Evolutionary conservation across 768 basidiomycete species (phyloP).

Genomic region (Termitomyces sp.): DNA sequence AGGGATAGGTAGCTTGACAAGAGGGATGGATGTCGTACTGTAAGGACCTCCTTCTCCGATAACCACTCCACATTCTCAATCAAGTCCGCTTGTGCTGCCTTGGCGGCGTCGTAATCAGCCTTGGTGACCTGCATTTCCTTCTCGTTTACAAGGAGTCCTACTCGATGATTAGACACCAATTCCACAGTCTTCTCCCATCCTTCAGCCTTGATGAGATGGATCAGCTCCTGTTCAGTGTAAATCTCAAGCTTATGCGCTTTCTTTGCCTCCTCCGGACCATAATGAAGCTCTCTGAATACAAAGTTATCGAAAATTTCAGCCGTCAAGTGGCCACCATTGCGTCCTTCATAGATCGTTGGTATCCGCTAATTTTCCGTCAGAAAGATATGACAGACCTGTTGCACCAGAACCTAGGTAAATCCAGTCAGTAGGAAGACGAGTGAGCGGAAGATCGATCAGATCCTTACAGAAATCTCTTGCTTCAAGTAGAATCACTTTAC

Average conservation of each 20-base stretch:
- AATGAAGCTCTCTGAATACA: conserved; percentile 22
- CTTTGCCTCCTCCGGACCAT: conserved; percentile 50
- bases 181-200: conserved; percentile 48
- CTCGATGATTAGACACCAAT: conserved; percentile 51
- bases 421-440: neutral
- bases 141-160: conserved; percentile 41
- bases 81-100: conserved; percentile 43
- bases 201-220: conserved; percentile 40
- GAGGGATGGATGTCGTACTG: conserved; percentile 27
- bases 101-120: conserved; percentile 49
- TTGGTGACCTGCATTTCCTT: conserved; percentile 32
- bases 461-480: conserved; percentile 81
- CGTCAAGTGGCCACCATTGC: conserved; percentile 77
- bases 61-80: conserved; percentile 39
- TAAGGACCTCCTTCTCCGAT: conserved; percentile 35
- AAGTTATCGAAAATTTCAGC: conserved; percentile 45
- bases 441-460: neutral
- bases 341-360: conserved; percentile 33
- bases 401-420: conserved; percentile 57
- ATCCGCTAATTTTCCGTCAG: neutral
- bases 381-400: conserved; percentile 43
- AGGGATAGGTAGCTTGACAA: neutral
- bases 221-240: conserved; percentile 43
- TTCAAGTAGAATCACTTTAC: conserved; percentile 54
- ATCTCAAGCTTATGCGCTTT: conserved; percentile 51